phyloP scores from a whole-genome alignment of 1,139 yeast species.

The Sugiyamaella sp. region DNA sequence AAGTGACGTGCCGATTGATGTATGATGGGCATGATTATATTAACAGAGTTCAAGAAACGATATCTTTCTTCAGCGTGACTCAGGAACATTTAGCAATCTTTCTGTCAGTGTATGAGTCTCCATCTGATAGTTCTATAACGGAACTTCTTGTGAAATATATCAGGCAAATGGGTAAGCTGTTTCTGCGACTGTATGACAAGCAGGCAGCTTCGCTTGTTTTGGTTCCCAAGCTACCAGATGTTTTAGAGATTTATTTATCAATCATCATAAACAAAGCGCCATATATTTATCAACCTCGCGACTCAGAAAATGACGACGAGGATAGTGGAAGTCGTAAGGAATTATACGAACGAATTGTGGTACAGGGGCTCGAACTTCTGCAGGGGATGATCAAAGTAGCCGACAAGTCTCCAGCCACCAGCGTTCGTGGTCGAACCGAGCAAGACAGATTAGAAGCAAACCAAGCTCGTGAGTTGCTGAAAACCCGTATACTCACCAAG shows the following conservation, averaged over 20 bases:
- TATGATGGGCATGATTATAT: slow-evolving; percentile 78
- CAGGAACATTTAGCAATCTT: slow-evolving; percentile 64
- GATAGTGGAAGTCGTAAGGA: slow-evolving; percentile 56
- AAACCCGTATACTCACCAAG: slow-evolving; percentile 59
- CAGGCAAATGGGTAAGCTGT: slow-evolving; percentile 75
- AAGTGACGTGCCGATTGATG: slow-evolving; percentile 70
- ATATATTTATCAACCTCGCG: slow-evolving; percentile 52
- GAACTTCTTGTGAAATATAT: slow-evolving; percentile 71
- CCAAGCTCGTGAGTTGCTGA: slow-evolving; percentile 56
- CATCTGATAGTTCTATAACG: slow-evolving; percentile 41
- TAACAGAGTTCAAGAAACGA: slow-evolving; percentile 59
- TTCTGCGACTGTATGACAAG: slow-evolving; percentile 54
- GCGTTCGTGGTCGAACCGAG: slow-evolving; percentile 63
- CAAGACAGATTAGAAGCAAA: slow-evolving; percentile 59
- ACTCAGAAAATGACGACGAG: slow-evolving; percentile 37
- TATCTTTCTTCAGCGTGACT: slow-evolving; percentile 60
- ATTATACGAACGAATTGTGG: slow-evolving; percentile 76
- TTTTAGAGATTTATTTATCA: slow-evolving; percentile 60
- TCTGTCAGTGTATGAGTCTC: slow-evolving; percentile 55
- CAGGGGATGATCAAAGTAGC: slow-evolving; percentile 65
- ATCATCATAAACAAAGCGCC: slow-evolving; percentile 66
- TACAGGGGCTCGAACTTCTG: slow-evolving; percentile 68
- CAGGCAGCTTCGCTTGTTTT: slow-evolving; percentile 76
- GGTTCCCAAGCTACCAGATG: slow-evolving; percentile 63
- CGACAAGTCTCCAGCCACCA: slow-evolving; percentile 66